Conservation (phyloP, 2,329 filamentous ascomycete genomes). For the Sclerotinia minor region DNA sequence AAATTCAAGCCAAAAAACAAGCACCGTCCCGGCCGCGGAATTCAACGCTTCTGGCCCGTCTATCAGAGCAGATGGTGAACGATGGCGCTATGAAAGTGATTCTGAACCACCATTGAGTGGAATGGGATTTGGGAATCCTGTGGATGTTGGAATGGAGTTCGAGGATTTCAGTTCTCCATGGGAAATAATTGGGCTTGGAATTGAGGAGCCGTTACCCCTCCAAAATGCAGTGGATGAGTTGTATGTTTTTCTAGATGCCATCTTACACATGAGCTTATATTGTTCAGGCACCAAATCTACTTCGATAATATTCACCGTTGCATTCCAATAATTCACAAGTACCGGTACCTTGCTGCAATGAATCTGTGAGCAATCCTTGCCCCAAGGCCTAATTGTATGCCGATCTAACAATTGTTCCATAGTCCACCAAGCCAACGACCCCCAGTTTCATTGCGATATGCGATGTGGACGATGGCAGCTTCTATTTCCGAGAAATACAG, state of each 20-base stretch:
- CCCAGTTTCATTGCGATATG: conserved; percentile 85
- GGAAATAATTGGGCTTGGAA: conserved; percentile 74
- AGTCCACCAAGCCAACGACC: conserved; percentile 81
- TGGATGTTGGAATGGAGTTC: conserved; percentile 50
- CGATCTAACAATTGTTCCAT: conserved; percentile 21
- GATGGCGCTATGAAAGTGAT: conserved; percentile 56
- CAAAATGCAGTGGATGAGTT: conserved; percentile 78
- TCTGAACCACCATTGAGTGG: conserved; percentile 56
- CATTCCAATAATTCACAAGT: conserved; percentile 84
- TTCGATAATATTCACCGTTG: conserved; percentile 90
- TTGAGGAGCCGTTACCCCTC: conserved; percentile 67
- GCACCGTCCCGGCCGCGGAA: conserved; percentile 39
- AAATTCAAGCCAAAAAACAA: conserved; percentile 26
- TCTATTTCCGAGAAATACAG: conserved; percentile 79
- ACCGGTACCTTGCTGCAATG: conserved; percentile 84
- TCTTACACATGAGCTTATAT: conserved; percentile 32
- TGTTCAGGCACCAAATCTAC: conserved; percentile 71
- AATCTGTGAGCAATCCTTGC: conserved; percentile 59
- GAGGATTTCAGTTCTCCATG: conserved; percentile 66
- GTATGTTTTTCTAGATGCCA: conserved; percentile 48
- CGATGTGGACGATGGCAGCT: conserved; percentile 94
- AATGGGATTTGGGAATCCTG: conserved; percentile 54
- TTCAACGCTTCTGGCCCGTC: conserved; percentile 50
- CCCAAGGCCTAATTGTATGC: background rate
- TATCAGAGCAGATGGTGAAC: conserved; percentile 54